Percentiles rank a stretch among this genome's conserved stretches.
These are phyloP conservation scores for Ascocoryne sarcoides DNA, from an alignment of 2,329 filamentous ascomycete species.

Conservation along the genomic window DNA sequence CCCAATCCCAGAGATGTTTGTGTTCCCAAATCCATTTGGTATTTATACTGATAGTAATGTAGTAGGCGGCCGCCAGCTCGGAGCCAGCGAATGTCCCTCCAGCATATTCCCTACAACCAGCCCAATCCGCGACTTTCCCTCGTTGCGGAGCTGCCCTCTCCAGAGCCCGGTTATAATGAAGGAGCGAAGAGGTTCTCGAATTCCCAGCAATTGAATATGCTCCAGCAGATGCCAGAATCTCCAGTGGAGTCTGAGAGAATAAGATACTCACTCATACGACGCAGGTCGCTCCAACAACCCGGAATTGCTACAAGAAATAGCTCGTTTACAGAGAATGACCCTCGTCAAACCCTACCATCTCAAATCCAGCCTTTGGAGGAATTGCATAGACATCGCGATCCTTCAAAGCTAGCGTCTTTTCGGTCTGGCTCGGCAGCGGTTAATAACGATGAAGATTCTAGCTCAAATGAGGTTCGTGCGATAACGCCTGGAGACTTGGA, in stretches of 20 bases:
- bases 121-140: conserved; percentile 19
- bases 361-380: background rate
- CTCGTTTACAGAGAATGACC: conserved; percentile 11
- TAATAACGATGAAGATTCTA: conserved; percentile 5
- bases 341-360: conserved; percentile 6
- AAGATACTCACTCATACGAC: conserved; percentile 23
- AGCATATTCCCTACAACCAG: conserved; percentile 15
- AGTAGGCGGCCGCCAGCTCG: conserved; percentile 9
- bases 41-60: too few species aligned
- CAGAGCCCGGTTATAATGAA: conserved; percentile 2
- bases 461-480: conserved; percentile 16
- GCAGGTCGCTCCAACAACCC: conserved; percentile 25
- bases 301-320: conserved; percentile 26
- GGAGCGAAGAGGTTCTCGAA: too few species aligned
- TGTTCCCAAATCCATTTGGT: too few species aligned
- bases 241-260: conserved; percentile 12
- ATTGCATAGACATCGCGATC: conserved; percentile 5
- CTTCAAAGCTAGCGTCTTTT: conserved; percentile 9
- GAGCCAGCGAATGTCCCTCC: conserved; percentile 17
- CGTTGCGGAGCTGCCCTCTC: conserved; percentile 19
- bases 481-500: conserved; percentile 44
- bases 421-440: conserved; percentile 3
- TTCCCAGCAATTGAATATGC: background rate
- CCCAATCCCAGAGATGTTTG: too few species aligned
- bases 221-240: background rate